phyloP scores from a whole-genome alignment of 495 filamentous ascomycete species.

The Trichoderma asperelloides region DNA sequence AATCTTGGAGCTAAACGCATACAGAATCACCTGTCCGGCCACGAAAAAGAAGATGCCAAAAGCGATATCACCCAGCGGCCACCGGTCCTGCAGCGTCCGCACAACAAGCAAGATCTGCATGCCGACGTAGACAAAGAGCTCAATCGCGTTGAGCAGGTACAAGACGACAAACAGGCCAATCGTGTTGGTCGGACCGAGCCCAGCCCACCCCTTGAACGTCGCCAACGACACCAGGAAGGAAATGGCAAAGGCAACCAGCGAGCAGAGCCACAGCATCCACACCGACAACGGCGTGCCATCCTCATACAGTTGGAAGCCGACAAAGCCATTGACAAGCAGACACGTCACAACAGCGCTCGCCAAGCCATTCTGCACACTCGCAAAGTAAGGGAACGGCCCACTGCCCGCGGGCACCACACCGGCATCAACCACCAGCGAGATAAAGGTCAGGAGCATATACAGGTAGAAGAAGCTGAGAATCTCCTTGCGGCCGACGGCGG shows the following conservation, averaged over 20 bases:
- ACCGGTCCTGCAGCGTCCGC: slow-evolving; percentile 87
- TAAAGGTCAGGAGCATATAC: slow-evolving; percentile 81
- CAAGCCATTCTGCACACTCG: slow-evolving; percentile 81
- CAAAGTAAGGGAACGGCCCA: slow-evolving; percentile 79
- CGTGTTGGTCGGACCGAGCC: slow-evolving; percentile 75
- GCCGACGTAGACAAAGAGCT: slow-evolving; percentile 73
- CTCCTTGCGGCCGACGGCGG: slow-evolving; percentile 96
- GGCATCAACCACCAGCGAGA: slow-evolving; percentile 84
- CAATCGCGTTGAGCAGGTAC: slow-evolving; percentile 84
- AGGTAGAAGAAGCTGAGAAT: slow-evolving; percentile 97
- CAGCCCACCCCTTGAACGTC: slow-evolving; percentile 90
- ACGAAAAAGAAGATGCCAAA: slow-evolving; percentile 91
- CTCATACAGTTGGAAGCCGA: slow-evolving; percentile 97
- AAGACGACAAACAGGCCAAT: slow-evolving; percentile 85
- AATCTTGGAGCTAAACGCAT: slow-evolving; percentile 78
- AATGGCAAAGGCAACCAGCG: slow-evolving; percentile 74
- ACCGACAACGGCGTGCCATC: slow-evolving; percentile 93
- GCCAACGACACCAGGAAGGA: slow-evolving; percentile 78
- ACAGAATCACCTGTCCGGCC: slow-evolving; percentile 85
- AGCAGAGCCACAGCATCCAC: slow-evolving; percentile 78
- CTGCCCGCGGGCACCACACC: slow-evolving; percentile 83
- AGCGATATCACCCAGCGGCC: slow-evolving; percentile 89
- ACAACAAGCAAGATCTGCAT: slow-evolving; percentile 83
- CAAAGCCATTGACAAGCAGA: slow-evolving; percentile 93
- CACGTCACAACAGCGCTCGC: slow-evolving; percentile 82